These are phyloP conservation scores for Globisporangium nunn DNA, from an alignment of 352 stramenopile genomes.

Conservation along the genomic window DNA sequence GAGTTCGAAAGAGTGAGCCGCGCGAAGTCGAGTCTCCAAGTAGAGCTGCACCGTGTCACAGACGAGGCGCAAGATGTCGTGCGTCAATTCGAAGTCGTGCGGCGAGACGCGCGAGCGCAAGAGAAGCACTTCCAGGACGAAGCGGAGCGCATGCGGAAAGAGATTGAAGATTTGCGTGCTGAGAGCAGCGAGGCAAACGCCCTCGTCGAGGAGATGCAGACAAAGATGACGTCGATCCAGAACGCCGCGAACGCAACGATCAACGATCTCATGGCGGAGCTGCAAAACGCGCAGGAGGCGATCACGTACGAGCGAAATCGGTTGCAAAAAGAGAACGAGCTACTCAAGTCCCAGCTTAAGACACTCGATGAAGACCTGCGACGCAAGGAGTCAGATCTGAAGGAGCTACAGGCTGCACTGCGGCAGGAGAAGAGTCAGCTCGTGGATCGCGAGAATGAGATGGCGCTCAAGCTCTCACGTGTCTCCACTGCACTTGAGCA, in stretches of 20 bases:
- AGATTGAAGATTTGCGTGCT: slow-evolving; percentile 34
- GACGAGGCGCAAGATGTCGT: slow-evolving; percentile 53
- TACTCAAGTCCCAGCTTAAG: slow-evolving; percentile 27
- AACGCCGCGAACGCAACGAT: slow-evolving; percentile 72
- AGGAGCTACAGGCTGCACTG: slow-evolving; percentile 23
- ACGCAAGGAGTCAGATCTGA: slow-evolving; percentile 29
- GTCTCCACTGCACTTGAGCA: slow-evolving; percentile 28
- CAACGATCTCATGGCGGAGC: slow-evolving; percentile 57
- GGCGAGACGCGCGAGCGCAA: slow-evolving; percentile 39
- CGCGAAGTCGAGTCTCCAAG: slow-evolving; percentile 39
- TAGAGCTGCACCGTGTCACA: slow-evolving; percentile 40
- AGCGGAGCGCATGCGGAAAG: slow-evolving; percentile 31
- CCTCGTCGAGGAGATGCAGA: slow-evolving; percentile 49
- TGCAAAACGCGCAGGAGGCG: slow-evolving; percentile 52
- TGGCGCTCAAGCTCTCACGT: slow-evolving; percentile 23
- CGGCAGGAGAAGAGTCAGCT: slow-evolving; percentile 20
- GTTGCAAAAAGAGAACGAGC: slow-evolving; percentile 40
- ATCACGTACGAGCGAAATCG: slow-evolving; percentile 45
- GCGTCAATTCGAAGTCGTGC: slow-evolving; percentile 54
- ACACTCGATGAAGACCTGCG: slow-evolving; percentile 42
- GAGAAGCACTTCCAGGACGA: slow-evolving; percentile 35
- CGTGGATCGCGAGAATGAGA: slow-evolving; percentile 26
- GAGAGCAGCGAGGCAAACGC: slow-evolving; percentile 34
- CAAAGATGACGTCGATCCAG: slow-evolving; percentile 64
- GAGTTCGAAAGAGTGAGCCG: slow-evolving; percentile 41